Base-by-base conservation (phyloP, 805 yeast genomes). In the Blastobotrys muscicola region DNA sequence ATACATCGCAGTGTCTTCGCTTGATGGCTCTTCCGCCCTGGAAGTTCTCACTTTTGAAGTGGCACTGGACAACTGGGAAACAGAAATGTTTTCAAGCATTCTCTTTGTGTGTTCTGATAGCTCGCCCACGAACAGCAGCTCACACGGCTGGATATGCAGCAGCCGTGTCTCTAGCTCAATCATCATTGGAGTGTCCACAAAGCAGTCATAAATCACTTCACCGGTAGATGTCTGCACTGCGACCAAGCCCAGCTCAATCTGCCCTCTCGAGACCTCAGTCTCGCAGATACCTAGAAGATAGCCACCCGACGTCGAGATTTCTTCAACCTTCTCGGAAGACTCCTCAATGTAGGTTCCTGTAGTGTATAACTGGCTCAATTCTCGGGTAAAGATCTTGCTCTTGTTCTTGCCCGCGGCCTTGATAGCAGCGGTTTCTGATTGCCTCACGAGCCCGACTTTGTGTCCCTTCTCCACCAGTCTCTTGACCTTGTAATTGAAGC, bases 391-490 rank as follows among this genome's bases (percentile, higher is more conserved):
- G 1, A 87, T 71, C 20, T 70, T 68, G 29, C 71, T 64, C 43
- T 74, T 74, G 47, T 73, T 79, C 4, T 74, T 60, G 2, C 75
- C 62, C 11, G 63, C 65, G 4, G 74, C 70, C 54, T 85, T 85
- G 10, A 85, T 68, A 0, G 86, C 85, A 2, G 86, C 80, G 0
- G 90, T 76, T 57, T 90, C 97, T 3, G 75, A 66, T 56, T 92
- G 97, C 55, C 82, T 81, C 0, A 89, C 92, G 1, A 92, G 76
- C 0, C 94, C 97, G 3, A 92, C 85, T 57, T 83, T 89, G 46
- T 76, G 65, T 0, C 96, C 95, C 43, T 68, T 68, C 33, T 72
- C 74, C 3, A 92, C 68, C 12, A 90, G 64, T 46, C 90, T 69
- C 58, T 82, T 83, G 32, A 89, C 64, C 59, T 90, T 90, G 29